Base-by-base conservation (phyloP, 768 basidiomycete species). In the Pleurotus tuber-regium region DNA sequence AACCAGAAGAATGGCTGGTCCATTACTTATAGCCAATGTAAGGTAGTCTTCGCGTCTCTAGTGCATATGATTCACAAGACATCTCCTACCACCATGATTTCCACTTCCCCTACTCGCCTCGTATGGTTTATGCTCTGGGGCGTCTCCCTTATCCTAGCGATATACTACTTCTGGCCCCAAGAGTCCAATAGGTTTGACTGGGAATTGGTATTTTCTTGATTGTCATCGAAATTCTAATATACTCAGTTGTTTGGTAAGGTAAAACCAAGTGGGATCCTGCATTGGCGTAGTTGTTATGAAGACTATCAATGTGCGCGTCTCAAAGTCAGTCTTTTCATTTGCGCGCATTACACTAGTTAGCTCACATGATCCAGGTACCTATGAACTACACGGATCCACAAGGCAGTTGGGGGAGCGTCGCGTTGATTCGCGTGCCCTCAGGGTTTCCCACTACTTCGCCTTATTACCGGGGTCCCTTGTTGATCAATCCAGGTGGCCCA, bases 401-500 rank as follows among this genome's bases (percentile, higher is more conserved):
- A 12, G 70, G 70, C 8, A 62, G 55, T 12, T 64, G 65, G 50
- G 75, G 70, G 0, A 61, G 61, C n/a, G 72, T 79, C 26, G 78
- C 76, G 0, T 50, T 78, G 5, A 66, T 70, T 19, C 69, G 74
- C 16, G 63, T 69, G 24, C 72, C 72, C 2, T 67, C 76, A 4
- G 44, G 62, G n/a, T 31, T 51, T 0, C 56, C 64, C 1, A 33
- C 43, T 1, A 38, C 4, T n/a, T 38, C 35, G 35, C 54, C 60
- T 4, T 55, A 61, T 2, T 78, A 77, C 50, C 70, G 67, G 18
- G 77, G 77, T 0, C 75, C 75, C 1, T 62, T 77, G 11, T 60
- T 77, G 4, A 63, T 74, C 56, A 78, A 77, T 47, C 76, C 75
- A 1, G 74, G 76, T 21, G 76, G 78, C 0, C 77, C 76, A 0